Conservation (phyloP, 306 rosid genomes). For the Castanea mollissima region DNA sequence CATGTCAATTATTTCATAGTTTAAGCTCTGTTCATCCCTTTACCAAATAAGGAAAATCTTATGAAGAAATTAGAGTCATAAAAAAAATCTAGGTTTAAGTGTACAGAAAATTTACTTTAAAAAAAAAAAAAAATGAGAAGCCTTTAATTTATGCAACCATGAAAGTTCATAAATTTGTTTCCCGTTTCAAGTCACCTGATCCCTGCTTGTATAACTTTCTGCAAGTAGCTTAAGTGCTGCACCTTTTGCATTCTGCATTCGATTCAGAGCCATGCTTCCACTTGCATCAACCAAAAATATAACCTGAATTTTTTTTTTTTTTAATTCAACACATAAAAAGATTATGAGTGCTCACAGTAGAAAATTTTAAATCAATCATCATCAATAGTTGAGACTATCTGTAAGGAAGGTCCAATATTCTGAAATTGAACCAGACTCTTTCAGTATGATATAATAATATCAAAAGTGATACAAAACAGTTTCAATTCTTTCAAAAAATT, state of each 20-base stretch:
- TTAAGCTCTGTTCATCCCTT: slow-evolving; percentile 6
- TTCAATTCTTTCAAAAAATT: background rate
- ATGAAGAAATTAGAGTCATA: background rate
- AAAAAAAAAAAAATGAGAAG: background rate
- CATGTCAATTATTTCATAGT: slow-evolving; percentile 9
- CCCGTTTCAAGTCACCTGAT: slow-evolving; percentile 61
- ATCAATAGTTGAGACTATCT: background rate
- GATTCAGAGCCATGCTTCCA: slow-evolving; percentile 97
- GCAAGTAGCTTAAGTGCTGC: slow-evolving; percentile 97
- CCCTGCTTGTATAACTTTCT: slow-evolving; percentile 97
- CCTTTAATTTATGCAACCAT: slow-evolving; percentile 4
- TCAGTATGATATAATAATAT: background rate
- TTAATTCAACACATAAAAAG: background rate
- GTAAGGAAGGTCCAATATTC: background rate
- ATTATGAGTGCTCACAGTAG: background rate
- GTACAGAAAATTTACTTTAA: background rate
- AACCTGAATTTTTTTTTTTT: slow-evolving; percentile 46
- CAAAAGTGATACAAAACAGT: background rate
- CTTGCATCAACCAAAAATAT: slow-evolving; percentile 98
- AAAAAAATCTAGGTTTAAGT: background rate
- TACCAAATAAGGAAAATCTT: slow-evolving; percentile 19
- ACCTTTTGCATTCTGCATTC: slow-evolving; percentile 99
- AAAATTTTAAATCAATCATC: background rate
- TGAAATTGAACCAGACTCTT: background rate
- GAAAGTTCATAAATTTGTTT: slow-evolving; percentile 8